Evolutionary conservation across 257 asterid genomes (phyloP), one percentile per base, ranked within the genome.

Genomic region (Gentiana macrophylla): DNA sequence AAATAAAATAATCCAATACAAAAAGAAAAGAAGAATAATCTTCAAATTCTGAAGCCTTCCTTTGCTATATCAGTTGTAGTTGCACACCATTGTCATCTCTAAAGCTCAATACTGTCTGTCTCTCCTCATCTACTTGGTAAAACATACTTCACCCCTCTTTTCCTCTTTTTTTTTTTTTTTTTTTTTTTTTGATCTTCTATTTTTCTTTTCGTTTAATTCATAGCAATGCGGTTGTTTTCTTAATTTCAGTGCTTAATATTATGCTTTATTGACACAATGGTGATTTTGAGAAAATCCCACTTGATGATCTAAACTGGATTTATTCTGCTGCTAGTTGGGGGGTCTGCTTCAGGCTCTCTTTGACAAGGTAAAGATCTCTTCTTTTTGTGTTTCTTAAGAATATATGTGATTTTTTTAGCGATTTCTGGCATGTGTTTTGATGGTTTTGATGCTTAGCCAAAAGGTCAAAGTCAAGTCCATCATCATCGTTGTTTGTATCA

Each of bases 41-140:
- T 60, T 55, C 35, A 13, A 4, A n/a, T 35, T 33, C 8, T 12
- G 33, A 59, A 15, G 13, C 11, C 2, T 4, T 3, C 9, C 45
- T 4, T 8, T 3, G 32, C 8, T n/a, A 8, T 5, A 38, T 0
- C 41, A 11, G 32, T 37, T 5, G 12, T 32, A 44, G 37, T 46
- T 50, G 44, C 24, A 32, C 36, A 32, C 37, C 50, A 52, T 35
- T 41, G 41, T 41, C 24, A 48, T 35, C 45, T 32, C 32, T 8
- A n/a, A 8, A 9, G 38, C 50, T 8, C 37, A 32, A 8, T 47
- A 8, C 38, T 44, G 49, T 3, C 2, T 12, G 32, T 62, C 36
- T 12, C 61, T 55, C 15, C 49, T 34, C 52, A 4, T 49, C 6
- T 59, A 4, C 4, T 47, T 13, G 60, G 61, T 52, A 52, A 56